These are phyloP conservation scores for Lepidium campestre DNA, from an alignment of 441 rosid species.

Conservation along the genomic window DNA sequence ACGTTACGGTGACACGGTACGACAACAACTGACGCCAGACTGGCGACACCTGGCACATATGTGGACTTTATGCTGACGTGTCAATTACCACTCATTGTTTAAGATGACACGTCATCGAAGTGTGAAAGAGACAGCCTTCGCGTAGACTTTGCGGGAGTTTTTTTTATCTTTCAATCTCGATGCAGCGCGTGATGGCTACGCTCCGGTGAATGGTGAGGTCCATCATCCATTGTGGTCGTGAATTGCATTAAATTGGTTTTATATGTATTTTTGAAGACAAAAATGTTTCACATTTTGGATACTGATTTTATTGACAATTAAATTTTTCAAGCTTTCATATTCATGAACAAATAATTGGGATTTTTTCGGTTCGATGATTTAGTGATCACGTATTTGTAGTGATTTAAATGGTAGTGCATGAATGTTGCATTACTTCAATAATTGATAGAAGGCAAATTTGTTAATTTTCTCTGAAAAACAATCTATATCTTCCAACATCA, in stretches of 20 bases:
- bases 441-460: no score
- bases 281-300: not conserved
- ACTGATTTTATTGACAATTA: not conserved
- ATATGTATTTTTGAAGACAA: not conserved
- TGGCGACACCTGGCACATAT: slow-evolving; percentile 12
- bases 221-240: not conserved
- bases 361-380: not conserved
- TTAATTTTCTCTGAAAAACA: no score
- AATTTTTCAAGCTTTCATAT: not conserved
- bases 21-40: slow-evolving; percentile 20
- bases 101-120: not conserved
- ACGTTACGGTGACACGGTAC: slow-evolving; percentile 20
- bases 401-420: no score
- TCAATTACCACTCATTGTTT: not conserved
- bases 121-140: slow-evolving; percentile 11
- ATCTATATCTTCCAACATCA: no score
- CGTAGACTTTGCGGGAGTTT: slow-evolving; percentile 10
- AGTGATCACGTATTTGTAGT: not conserved
- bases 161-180: not conserved
- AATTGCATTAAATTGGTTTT: slow-evolving; percentile 15
- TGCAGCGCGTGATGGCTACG: not conserved
- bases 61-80: slow-evolving; percentile 13
- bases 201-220: slow-evolving; percentile 14
- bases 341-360: not conserved
- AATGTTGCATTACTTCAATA: no score